Conservation (phyloP, 805 yeast genomes). For the Candida chauliodis region DNA sequence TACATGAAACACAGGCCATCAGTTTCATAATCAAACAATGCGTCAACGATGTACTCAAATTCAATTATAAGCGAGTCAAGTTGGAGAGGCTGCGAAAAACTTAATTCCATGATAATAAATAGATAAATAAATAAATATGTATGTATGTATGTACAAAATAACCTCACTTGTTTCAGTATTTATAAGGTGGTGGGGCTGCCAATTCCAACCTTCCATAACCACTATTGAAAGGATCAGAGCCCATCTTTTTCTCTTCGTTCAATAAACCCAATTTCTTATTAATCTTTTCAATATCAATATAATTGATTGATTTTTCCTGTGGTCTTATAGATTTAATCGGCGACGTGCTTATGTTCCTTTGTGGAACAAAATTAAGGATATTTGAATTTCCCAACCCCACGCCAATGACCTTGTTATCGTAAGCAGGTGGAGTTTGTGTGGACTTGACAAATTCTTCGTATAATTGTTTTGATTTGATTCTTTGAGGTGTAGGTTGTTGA, state of each 20-base stretch:
- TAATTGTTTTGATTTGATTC: conserved; percentile 4
- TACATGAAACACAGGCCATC: too few relatives aligned
- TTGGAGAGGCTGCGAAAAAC: too few relatives aligned
- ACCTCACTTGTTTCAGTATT: too few relatives aligned
- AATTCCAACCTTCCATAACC: conserved; percentile 10
- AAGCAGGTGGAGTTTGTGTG: conserved; percentile 18
- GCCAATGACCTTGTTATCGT: conserved; percentile 16
- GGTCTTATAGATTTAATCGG: conserved; percentile 20
- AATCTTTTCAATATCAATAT: conserved; percentile 16
- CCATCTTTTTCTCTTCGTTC: conserved; percentile 8
- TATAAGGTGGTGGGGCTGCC: conserved; percentile 12
- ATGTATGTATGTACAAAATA: too few relatives aligned
- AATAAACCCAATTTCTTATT: conserved; percentile 16
- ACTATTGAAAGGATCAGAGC: not conserved
- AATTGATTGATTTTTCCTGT: conserved; percentile 11
- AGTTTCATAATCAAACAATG: too few relatives aligned
- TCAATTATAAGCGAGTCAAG: too few relatives aligned
- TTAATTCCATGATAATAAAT: too few relatives aligned
- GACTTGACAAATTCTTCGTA: conserved; percentile 7
- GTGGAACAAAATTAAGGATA: conserved; percentile 27
- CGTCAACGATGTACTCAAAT: too few relatives aligned
- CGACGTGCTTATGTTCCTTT: conserved; percentile 19
- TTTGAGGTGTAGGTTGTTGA: conserved; percentile 10
- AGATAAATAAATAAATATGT: conserved; percentile 1
- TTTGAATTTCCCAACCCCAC: conserved; percentile 38